Evolutionary conservation across 2,329 filamentous ascomycete genomes (phyloP).

Genomic region (Fusarium veterinarium): DNA sequence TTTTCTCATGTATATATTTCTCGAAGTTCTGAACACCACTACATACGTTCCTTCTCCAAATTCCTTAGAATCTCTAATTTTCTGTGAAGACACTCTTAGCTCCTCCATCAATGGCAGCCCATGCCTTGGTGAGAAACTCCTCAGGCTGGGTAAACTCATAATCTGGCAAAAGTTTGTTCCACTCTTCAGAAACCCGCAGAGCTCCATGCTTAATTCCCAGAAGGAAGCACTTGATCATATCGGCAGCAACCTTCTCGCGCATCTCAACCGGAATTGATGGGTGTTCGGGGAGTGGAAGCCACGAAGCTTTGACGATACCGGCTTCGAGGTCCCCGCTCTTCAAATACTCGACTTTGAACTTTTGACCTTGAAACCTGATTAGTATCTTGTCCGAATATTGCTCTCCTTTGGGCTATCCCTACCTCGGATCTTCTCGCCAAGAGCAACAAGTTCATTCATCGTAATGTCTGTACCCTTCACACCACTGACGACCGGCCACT

Average conservation of each 20-base stretch:
- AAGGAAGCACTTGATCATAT: conserved; percentile 8
- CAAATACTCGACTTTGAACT: conserved; percentile 35
- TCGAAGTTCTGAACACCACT: neutral
- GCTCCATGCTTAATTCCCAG: conserved; percentile 18
- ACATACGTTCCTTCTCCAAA: neutral
- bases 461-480: conserved; percentile 54
- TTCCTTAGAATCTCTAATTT: neutral
- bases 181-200: conserved; percentile 55
- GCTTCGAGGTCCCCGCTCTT: conserved; percentile 36
- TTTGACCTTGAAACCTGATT: conserved; percentile 15
- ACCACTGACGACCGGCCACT: conserved; percentile 57
- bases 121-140: conserved; percentile 54
- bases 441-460: conserved; percentile 50
- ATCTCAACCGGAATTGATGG: conserved; percentile 32
- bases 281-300: conserved; percentile 29
- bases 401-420: accelerated
- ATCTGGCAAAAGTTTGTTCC: conserved; percentile 58
- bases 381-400: neutral
- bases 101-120: conserved; percentile 27
- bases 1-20: neutral
- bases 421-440: conserved; percentile 54
- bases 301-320: conserved; percentile 41
- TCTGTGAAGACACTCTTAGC: conserved; percentile 8
- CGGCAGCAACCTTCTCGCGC: conserved; percentile 10
- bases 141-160: conserved; percentile 55